Conservation (phyloP, 345 rosid species). For the Sonneratia alba region DNA sequence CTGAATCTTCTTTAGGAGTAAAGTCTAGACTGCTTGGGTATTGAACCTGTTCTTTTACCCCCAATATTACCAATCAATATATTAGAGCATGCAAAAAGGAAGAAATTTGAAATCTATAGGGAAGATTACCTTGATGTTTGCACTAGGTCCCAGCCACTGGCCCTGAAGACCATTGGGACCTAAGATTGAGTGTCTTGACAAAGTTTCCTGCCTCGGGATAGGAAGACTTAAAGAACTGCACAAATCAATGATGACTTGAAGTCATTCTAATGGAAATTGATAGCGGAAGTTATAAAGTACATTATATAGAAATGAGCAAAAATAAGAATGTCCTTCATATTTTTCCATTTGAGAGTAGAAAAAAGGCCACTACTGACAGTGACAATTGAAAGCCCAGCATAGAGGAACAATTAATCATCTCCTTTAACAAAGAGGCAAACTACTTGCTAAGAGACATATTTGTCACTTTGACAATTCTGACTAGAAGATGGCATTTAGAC, state of each 20-base stretch:
- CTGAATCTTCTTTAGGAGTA: constrained; percentile 30
- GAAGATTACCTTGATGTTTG: constrained; percentile 54
- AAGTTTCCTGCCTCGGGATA: constrained; percentile 70
- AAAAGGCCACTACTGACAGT: not conserved
- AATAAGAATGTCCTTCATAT: not conserved
- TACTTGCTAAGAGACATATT: not conserved
- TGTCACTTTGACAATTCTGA: not conserved
- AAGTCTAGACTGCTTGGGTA: constrained; percentile 70
- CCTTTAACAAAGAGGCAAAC: not conserved
- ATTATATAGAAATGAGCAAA: not conserved
- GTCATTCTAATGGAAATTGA: not conserved
- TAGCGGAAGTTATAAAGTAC: not conserved
- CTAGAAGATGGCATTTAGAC: too few species aligned
- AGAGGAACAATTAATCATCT: not conserved
- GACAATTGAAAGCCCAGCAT: not conserved
- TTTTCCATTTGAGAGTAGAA: too few species aligned
- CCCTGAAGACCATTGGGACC: constrained; percentile 85
- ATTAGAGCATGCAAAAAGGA: not conserved
- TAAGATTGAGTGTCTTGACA: constrained; percentile 84
- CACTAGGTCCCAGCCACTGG: constrained; percentile 74
- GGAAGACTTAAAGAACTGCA: constrained; percentile 65
- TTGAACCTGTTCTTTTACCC: constrained; percentile 9
- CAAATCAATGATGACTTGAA: not conserved
- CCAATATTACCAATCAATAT: constrained; percentile 4
- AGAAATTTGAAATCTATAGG: not conserved